A percentile compares a stretch with the other conserved stretches of the same genome.
Evolutionary conservation across 441 rosid species (phyloP).

Genomic region (Omphalea diandra): DNA sequence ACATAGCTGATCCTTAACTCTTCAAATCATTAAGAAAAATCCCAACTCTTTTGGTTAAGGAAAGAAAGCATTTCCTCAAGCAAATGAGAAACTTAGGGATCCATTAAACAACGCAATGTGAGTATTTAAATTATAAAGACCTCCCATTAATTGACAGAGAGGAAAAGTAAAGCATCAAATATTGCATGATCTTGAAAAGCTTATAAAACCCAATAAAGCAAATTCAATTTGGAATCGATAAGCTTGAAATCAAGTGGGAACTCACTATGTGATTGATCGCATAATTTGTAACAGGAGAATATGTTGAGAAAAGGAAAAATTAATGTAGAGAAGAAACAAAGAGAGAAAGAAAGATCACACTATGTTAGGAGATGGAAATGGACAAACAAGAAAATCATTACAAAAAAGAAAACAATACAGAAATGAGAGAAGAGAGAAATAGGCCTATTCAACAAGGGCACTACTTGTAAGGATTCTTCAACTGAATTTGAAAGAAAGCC

Average conservation of each 20-base stretch:
- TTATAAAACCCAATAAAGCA: neutral
- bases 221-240: neutral
- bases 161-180: neutral
- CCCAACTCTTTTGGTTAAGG: neutral
- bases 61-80: neutral
- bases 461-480: constrained; percentile 40
- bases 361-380: too few relatives aligned
- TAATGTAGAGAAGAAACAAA: neutral
- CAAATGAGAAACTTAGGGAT: constrained; percentile 1
- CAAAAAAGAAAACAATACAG: neutral
- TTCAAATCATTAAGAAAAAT: neutral
- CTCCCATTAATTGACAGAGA: neutral
- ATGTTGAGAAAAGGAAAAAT: neutral
- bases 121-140: neutral
- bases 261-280: neutral
- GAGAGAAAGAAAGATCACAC: too few relatives aligned
- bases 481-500: constrained; percentile 36
- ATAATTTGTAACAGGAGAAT: neutral
- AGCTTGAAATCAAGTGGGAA: neutral
- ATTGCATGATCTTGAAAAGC: neutral
- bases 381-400: neutral
- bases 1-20: constrained; percentile 4
- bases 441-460: constrained; percentile 61
- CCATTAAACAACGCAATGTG: neutral
- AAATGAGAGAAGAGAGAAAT: neutral